A percentile compares a stretch with the other conserved stretches of the same genome.
Conservation (phyloP, 2,329 filamentous ascomycete genomes). For the Ceratocystis smalleyi region DNA sequence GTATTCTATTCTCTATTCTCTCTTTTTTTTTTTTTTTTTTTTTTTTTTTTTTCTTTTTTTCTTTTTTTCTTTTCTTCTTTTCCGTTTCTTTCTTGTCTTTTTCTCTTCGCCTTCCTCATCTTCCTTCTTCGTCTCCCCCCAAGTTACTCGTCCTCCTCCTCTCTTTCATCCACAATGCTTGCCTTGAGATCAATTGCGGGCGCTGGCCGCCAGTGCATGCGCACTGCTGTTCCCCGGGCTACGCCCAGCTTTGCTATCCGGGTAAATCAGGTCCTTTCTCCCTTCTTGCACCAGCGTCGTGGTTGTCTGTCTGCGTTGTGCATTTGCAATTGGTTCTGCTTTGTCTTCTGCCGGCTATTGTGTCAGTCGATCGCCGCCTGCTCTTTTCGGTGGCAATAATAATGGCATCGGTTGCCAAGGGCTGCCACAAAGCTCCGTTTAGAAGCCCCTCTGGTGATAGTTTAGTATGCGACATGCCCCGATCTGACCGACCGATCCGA, state of each 20-base stretch:
- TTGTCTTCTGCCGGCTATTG: slow-evolving; percentile 23
- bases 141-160: slow-evolving; percentile 16
- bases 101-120: not conserved
- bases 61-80: not conserved
- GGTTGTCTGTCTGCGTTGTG: slow-evolving; percentile 9
- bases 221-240: slow-evolving; percentile 43
- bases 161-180: slow-evolving; percentile 50
- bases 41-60: too few species aligned
- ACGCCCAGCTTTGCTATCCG: slow-evolving; percentile 36
- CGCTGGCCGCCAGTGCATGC: slow-evolving; percentile 64
- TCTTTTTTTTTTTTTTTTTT: not conserved
- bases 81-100: not conserved
- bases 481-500: too few species aligned
- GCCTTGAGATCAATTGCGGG: slow-evolving; percentile 62
- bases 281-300: not conserved
- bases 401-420: too few species aligned
- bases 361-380: too few species aligned
- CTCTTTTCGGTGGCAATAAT: too few species aligned
- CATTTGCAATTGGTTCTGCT: not conserved
- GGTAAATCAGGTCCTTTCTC: slow-evolving; percentile 29
- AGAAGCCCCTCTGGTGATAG: too few species aligned
- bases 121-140: not conserved
- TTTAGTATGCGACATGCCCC: too few species aligned
- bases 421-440: too few species aligned
- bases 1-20: not conserved